A percentile compares a stretch with the other conserved stretches of the same genome.
Evolutionary conservation across 2,329 filamentous ascomycete genomes (phyloP).

Genomic region (Paraphoma chrysanthemicola): DNA sequence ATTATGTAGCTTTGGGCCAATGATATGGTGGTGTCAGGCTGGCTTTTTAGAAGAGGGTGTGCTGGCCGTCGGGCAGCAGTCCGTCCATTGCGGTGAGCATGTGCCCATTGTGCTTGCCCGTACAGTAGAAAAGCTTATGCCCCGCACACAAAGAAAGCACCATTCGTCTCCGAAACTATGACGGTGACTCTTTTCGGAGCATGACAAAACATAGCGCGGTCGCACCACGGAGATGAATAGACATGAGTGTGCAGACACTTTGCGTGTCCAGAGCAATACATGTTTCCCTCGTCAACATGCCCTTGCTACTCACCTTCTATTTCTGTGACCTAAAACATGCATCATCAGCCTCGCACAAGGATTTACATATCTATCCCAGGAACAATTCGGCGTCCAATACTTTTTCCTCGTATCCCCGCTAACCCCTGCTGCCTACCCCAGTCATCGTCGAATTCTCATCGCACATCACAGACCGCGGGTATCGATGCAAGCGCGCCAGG

Average conservation of each 20-base stretch:
- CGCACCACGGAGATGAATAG: too few relatives aligned
- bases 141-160: too few relatives aligned
- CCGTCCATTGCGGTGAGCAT: too few relatives aligned
- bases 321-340: not conserved
- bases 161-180: too few relatives aligned
- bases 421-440: not conserved
- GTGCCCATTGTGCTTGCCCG: too few relatives aligned
- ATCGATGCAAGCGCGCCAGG: not conserved
- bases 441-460: not conserved
- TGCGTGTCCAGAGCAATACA: not conserved
- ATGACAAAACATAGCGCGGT: too few relatives aligned
- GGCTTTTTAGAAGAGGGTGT: too few relatives aligned
- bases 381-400: slow-evolving; percentile 1
- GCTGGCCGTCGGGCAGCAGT: too few relatives aligned
- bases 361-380: not conserved
- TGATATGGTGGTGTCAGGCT: not conserved
- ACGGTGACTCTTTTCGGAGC: too few relatives aligned
- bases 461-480: not conserved
- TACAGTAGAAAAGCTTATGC: too few relatives aligned
- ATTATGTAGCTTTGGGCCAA: not conserved
- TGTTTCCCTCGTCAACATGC: not conserved
- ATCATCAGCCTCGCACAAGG: not conserved
- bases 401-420: not conserved
- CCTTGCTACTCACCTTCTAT: not conserved
- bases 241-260: too few relatives aligned